Evolutionary conservation across 179 eudicot genomes (phyloP).

Genomic region (Silene coronaria): DNA sequence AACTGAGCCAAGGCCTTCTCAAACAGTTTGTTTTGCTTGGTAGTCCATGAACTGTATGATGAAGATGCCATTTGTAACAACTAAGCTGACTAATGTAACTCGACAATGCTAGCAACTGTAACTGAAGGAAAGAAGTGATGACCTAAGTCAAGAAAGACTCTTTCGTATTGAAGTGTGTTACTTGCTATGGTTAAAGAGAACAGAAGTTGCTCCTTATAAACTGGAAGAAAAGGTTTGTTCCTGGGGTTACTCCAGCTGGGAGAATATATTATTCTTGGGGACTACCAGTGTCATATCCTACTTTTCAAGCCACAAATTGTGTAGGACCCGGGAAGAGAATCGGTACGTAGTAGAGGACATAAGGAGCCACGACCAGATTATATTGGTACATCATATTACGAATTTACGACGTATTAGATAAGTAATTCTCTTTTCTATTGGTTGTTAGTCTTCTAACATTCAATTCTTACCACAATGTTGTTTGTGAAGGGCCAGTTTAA

Average conservation of each 20-base stretch:
- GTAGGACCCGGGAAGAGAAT: constrained; percentile 32
- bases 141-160: constrained; percentile 21
- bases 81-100: not conserved
- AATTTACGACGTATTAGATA: constrained; percentile 4
- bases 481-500: constrained; percentile 12
- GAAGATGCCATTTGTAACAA: constrained; percentile 34
- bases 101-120: constrained; percentile 9
- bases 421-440: constrained; percentile 11
- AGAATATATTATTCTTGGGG: constrained; percentile 36
- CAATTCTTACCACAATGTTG: constrained; percentile 23
- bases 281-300: constrained; percentile 25
- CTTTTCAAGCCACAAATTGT: constrained; percentile 39
- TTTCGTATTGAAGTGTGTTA: constrained; percentile 11
- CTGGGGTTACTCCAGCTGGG: constrained; percentile 52
- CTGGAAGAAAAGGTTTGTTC: constrained; percentile 34
- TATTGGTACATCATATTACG: constrained; percentile 16
- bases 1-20: constrained; percentile 40
- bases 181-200: constrained; percentile 32
- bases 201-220: constrained; percentile 39
- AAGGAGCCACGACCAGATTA: constrained; percentile 12
- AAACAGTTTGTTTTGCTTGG: constrained; percentile 37
- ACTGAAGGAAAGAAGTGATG: constrained; percentile 7
- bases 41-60: constrained; percentile 41
- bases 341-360: constrained; percentile 22
- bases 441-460: constrained; percentile 22